Evolutionary conservation across 2,329 filamentous ascomycete genomes (phyloP), one percentile per base, ranked within the genome.

Genomic region (Fusarium udum): DNA sequence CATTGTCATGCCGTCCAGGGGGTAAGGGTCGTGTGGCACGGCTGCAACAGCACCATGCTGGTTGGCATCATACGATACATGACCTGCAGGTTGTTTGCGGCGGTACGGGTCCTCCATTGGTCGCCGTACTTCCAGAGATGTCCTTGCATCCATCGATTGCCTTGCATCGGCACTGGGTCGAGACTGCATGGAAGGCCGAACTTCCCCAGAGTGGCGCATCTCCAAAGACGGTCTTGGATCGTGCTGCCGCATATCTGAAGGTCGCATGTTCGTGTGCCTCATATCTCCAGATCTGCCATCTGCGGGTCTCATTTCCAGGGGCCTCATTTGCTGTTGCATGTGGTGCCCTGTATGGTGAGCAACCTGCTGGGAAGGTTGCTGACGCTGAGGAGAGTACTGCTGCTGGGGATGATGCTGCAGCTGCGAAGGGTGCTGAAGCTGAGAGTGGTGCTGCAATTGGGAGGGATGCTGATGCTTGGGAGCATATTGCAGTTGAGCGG

Each of bases 1-100:
- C 90, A 98, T 97, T 1, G 95, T 98, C 95, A 98, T 98, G 9
- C 95, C 95, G 80, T 98, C 95, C 81, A 92, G 90, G 1, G 95
- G 95, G 80, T 98, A 98, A 15, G 96, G 94, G 77, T 98, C 97
- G 78, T 98, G 95, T 20, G 95, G 95, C 6, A 97, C 89, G 20
- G 90, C 83, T 8, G 91, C 87, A 67, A 93, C 89, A 31, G 91
- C 87, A 7, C 87, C 88, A 53, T 83, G 80, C 72, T 95, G 91
- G 63, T 84, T 85, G 43, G 81, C 75, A 66, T 90, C 89, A 55
- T 83, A 83, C 32, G 78, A 68, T 40, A 72, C 69, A 40, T 78
- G 74, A 18, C 65, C 58, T 12, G 68, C 22, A 18, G 64, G 59
- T 18, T 77, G 75, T 51, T 74, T 74, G 18, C 75, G 71, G 13